Evolutionary conservation across 208 protist genomes (phyloP).

Genomic region (Leptomonas pyrrhocoris): DNA sequence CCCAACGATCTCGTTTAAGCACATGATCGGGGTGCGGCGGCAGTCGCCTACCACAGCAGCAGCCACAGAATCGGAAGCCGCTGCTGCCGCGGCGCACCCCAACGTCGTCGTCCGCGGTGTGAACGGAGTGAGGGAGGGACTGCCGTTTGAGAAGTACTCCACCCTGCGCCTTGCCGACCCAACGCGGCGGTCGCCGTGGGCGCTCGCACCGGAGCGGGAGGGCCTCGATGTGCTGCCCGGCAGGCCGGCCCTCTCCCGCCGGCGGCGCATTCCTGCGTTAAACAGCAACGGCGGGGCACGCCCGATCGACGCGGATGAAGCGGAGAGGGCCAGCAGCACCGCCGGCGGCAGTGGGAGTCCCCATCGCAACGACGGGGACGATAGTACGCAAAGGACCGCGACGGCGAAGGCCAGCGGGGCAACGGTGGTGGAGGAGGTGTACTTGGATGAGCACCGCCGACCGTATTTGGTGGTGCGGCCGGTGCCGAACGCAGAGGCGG

Average conservation of each 20-base stretch:
- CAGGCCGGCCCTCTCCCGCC: constrained; percentile 29
- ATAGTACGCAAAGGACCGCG: not conserved
- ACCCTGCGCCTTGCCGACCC: constrained; percentile 62
- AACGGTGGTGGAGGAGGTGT: constrained; percentile 70
- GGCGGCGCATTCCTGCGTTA: constrained; percentile 28
- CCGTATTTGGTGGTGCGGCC: constrained; percentile 77
- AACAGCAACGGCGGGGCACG: not conserved
- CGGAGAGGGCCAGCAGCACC: too few relatives aligned
- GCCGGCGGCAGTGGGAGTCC: too few relatives aligned
- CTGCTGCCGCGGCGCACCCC: not conserved
- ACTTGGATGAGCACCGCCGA: constrained; percentile 65
- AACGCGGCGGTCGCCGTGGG: constrained; percentile 72
- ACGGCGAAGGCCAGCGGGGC: not conserved
- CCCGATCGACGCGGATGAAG: constrained; percentile 9
- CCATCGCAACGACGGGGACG: not conserved
- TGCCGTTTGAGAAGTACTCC: constrained; percentile 61
- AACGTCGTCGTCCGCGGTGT: constrained; percentile 18
- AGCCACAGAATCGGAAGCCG: not conserved
- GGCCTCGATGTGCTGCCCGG: constrained; percentile 38
- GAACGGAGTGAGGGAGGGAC: constrained; percentile 30
- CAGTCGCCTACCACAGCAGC: constrained; percentile 17
- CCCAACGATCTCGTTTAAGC: constrained; percentile 37
- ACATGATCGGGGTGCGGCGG: constrained; percentile 43
- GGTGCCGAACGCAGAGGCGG: constrained; percentile 51
- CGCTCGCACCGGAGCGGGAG: constrained; percentile 53